Conservation (phyloP, 2,329 filamentous ascomycete genomes). For the Aspergillus cejpii region DNA sequence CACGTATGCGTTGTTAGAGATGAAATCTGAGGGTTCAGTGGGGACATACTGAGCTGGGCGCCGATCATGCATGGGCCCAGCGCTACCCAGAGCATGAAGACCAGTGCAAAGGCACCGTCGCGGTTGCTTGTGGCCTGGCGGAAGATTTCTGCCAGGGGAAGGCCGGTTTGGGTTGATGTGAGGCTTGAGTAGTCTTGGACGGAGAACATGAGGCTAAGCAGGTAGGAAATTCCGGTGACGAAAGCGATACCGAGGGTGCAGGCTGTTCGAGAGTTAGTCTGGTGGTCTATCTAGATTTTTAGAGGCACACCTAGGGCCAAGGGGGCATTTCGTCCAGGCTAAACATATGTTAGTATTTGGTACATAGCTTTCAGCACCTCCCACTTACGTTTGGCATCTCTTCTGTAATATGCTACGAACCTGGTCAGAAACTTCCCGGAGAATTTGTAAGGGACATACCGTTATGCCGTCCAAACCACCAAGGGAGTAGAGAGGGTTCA, state of each 20-base stretch:
- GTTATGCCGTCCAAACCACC: slow-evolving; percentile 46
- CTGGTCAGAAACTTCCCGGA: not conserved
- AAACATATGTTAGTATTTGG: too few relatives aligned
- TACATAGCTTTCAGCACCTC: too few relatives aligned
- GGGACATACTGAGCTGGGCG: slow-evolving; percentile 26
- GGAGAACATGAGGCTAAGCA: slow-evolving; percentile 49
- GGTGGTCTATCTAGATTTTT: too few relatives aligned
- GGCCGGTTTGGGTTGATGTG: slow-evolving; percentile 36
- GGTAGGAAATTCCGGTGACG: slow-evolving; percentile 45
- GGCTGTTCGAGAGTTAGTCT: slow-evolving; percentile 29
- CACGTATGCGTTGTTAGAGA: slow-evolving; percentile 18
- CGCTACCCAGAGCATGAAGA: slow-evolving; percentile 38
- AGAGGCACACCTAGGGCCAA: slow-evolving; percentile 30
- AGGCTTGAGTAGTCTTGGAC: slow-evolving; percentile 45
- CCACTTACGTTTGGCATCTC: slow-evolving; percentile 46
- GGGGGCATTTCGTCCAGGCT: slow-evolving; percentile 30
- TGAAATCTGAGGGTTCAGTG: slow-evolving; percentile 28
- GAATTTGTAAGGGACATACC: slow-evolving; percentile 8
- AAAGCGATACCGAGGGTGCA: slow-evolving; percentile 49
- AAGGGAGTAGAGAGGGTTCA: slow-evolving; percentile 45
- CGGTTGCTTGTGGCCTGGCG: slow-evolving; percentile 48
- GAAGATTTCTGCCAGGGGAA: slow-evolving; percentile 63
- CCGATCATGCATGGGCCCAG: slow-evolving; percentile 31
- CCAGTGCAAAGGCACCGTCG: slow-evolving; percentile 47
- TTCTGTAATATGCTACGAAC: slow-evolving; percentile 43